Evolutionary conservation across 2,329 filamentous ascomycete genomes (phyloP), one percentile per base, ranked within the genome.

Genomic region (Colletotrichum gloeosporioides): DNA sequence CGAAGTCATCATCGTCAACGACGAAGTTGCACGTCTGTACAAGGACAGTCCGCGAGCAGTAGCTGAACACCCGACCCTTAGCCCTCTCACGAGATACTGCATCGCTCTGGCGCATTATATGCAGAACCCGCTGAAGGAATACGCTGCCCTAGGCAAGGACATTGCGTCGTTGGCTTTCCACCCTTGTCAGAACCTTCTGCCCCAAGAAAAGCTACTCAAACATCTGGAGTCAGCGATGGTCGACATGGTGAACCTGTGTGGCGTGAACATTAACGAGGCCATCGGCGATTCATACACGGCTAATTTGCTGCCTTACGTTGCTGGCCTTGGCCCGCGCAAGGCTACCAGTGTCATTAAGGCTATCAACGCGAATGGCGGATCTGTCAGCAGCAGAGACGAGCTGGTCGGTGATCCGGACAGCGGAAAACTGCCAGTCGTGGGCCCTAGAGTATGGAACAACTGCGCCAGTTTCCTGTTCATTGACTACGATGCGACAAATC

Each of bases 211-310:
- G 86, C 89, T 99, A 53, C 88, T 93, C 77, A 96, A 95, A 83
- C 92, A 95, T 76, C 90, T 99, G 18, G 97, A 99, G 81, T 98
- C 95, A n/a, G 95, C 96, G 61, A 95, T 99, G 92, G 96, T 99
- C 13, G 97, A 99, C 83, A 98, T 98, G 90, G 97, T 99, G 80
- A 99, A 99, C 83, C 92, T 99, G 59, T 96, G 96, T 62, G 97
- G 97, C 82, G 95, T 99, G 49, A 95, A 99, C 81, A 94, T 99
- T 82, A 98, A 98, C 80, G 96, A 98, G 79, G 96, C 96, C 16
- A 93, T 98, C 72, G 90, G 89, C 57, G 95, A 98, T 83, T 83
- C 92, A 2, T 95, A 97, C 81, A 94, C 95, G 10, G 95, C 96
- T 16, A 97, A 96, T 78, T 90, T 99, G 2, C 89, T 99, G 49